These are phyloP conservation scores for Stagonosporopsis vannaccii DNA, from an alignment of 2,329 filamentous ascomycete species.

Conservation along the genomic window DNA sequence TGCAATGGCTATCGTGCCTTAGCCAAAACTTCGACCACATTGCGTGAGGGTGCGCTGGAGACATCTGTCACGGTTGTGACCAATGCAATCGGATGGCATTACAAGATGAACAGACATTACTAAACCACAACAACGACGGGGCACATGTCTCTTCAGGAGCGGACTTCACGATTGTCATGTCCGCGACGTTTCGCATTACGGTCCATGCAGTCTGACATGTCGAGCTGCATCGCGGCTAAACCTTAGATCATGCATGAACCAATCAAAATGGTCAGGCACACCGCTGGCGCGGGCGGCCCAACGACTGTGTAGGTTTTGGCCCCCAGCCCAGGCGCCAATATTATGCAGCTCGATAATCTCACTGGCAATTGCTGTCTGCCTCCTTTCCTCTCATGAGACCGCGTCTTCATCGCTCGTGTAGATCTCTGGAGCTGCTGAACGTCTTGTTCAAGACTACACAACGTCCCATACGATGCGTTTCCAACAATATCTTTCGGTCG, in stretches of 20 bases:
- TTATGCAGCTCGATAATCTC: background rate
- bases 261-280: background rate
- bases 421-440: background rate
- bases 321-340: background rate
- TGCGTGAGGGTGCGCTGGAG: too few species aligned
- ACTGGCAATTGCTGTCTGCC: background rate
- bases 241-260: background rate
- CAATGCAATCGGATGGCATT: too few species aligned
- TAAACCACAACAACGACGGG: too few species aligned
- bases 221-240: background rate
- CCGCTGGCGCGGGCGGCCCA: background rate
- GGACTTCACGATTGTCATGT: too few species aligned
- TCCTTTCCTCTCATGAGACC: background rate
- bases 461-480: background rate
- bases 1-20: too few species aligned
- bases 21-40: too few species aligned
- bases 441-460: background rate
- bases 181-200: background rate
- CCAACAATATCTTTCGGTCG: background rate
- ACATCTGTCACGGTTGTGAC: too few species aligned
- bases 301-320: background rate
- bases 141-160: too few species aligned
- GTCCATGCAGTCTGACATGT: slow-evolving; percentile 2
- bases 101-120: too few species aligned
- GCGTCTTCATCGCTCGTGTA: background rate